Conservation (phyloP, 2,329 filamentous ascomycete genomes). For the Zalaria sp. region DNA sequence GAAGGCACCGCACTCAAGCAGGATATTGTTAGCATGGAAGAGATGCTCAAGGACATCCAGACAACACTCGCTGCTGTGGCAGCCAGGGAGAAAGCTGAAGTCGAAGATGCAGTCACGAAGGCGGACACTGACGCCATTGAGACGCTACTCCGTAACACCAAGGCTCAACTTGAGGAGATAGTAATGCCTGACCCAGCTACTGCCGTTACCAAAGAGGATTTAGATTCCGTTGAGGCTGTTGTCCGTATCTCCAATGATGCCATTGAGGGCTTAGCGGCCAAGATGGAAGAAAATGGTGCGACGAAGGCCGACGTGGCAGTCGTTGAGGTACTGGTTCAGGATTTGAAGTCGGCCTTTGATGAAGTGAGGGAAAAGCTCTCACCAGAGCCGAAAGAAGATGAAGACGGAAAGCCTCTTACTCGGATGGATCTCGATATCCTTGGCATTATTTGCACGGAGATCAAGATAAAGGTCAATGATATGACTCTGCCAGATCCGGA, state of each 20-base stretch:
- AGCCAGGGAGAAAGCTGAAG: slow-evolving; percentile 22
- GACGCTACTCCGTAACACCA: slow-evolving; percentile 78
- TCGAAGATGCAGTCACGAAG: slow-evolving; percentile 48
- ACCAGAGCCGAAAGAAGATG: slow-evolving; percentile 25
- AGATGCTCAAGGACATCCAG: slow-evolving; percentile 41
- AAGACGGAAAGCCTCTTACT: slow-evolving; percentile 39
- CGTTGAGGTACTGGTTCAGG: slow-evolving; percentile 64
- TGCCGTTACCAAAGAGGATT: slow-evolving; percentile 46
- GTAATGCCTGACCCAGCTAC: slow-evolving; percentile 51
- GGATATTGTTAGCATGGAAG: slow-evolving; percentile 36
- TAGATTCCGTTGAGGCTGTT: slow-evolving; percentile 51
- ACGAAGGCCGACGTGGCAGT: slow-evolving; percentile 66
- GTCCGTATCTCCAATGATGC: slow-evolving; percentile 64
- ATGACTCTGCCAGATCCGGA: slow-evolving; percentile 58
- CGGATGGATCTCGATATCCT: slow-evolving; percentile 74
- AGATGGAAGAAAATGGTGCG: slow-evolving; percentile 53
- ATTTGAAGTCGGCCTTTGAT: slow-evolving; percentile 62
- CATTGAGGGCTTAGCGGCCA: slow-evolving; percentile 50
- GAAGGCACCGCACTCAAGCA: slow-evolving; percentile 31
- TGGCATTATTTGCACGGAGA: slow-evolving; percentile 68
- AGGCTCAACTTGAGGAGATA: slow-evolving; percentile 74
- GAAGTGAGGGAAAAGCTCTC: slow-evolving; percentile 36
- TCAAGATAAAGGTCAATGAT: slow-evolving; percentile 65
- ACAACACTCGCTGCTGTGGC: slow-evolving; percentile 41
- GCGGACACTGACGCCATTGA: slow-evolving; percentile 88